Conservation (phyloP, 768 basidiomycete species). For the Tulasnella sp. region DNA sequence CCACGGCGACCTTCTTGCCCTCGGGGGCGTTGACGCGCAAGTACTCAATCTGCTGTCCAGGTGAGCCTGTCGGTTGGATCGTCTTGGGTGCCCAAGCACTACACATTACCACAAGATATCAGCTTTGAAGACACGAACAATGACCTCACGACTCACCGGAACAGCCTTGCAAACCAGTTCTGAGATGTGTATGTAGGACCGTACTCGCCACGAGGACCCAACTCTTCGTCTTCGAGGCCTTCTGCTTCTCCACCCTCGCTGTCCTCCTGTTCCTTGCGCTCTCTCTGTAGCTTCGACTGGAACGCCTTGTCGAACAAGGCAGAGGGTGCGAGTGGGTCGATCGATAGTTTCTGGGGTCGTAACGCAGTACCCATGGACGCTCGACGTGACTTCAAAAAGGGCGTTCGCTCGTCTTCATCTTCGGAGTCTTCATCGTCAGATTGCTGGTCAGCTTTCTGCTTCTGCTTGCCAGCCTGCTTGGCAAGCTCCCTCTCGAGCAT, state of each 20-base stretch:
- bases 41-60: conserved; percentile 35
- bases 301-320: conserved; percentile 74
- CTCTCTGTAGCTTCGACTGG: conserved; percentile 45
- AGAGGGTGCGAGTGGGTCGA: conserved; percentile 78
- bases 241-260: conserved; percentile 25
- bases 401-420: conserved; percentile 28
- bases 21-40: conserved; percentile 59
- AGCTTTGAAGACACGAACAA: too few species aligned
- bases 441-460: conserved; percentile 22
- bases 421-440: conserved; percentile 21
- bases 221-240: conserved; percentile 30
- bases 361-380: background rate
- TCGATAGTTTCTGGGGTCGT: conserved; percentile 38
- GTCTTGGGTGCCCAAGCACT: background rate
- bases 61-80: conserved; percentile 24
- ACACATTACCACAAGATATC: too few species aligned
- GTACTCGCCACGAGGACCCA: conserved; percentile 27
- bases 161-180: background rate
- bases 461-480: conserved; percentile 18
- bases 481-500: conserved; percentile 38
- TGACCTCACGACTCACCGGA: too few species aligned
- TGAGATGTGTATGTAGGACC: background rate
- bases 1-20: conserved; percentile 84
- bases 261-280: conserved; percentile 11
- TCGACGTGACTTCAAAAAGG: conserved; percentile 28